Base-by-base conservation (phyloP, 1,284 basidiomycete species). In the Ganoderma resinaceum region DNA sequence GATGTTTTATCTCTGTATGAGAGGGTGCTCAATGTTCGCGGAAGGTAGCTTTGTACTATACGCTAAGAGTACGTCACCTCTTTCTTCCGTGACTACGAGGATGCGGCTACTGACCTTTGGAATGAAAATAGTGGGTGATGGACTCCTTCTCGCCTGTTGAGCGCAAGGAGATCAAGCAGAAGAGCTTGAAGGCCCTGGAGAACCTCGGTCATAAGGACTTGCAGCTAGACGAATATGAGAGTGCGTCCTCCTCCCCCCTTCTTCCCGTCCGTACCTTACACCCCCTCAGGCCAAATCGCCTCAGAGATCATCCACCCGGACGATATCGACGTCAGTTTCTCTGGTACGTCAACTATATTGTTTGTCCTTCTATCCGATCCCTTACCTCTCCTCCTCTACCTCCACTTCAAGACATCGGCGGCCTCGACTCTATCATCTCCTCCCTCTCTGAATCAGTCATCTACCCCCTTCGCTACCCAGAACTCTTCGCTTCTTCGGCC, bases 371-470 rank as follows among this genome's bases (percentile, higher is more conserved):
- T 20, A 52, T 12, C 23, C 52, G 11, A 18, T 7, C 11, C 9
- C 49, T 42, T 42, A 55, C 37, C 42, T 69, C 59, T 49, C 40
- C 63, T 33, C 37, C 42, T 69, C 59, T 49, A 43, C 63, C 35
- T 31, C 23, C n/a, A 12, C 33, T 58, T 65, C 12, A 73, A 94
- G 94, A 96, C 75, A 93, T 99, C 68, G 98, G 97, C n/a, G 98
- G 98, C 7, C 87, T 99, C 33, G 98, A 99, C 63, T 85, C 91
- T 43, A 98, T 99, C 76, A 93, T 99, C 71, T 87, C 91, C 29
- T 95, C 93, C 40, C 87, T 99, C 65, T 91, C 95, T 66, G 97
- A 99, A 84, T 96, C 96, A 69, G 92, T 99, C 71, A 99, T 99
- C 77, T 98, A 96, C 78, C 98, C 97, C 1, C 88, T 99, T 55